Conservation (phyloP, 78 protist species). For the Guillardia theta region DNA sequence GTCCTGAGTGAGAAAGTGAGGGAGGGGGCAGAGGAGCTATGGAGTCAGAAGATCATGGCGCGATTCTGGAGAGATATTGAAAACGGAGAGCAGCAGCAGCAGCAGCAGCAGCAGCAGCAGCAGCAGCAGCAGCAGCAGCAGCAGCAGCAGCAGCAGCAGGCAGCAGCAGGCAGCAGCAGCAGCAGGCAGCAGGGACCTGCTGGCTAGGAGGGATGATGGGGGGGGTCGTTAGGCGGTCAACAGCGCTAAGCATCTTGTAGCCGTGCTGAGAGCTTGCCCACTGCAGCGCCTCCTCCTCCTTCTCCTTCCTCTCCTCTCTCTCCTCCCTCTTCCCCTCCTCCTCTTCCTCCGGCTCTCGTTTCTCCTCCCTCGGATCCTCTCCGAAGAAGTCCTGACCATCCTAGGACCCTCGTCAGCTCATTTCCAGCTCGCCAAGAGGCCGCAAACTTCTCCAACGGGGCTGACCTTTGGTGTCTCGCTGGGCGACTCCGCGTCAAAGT, state of each 20-base stretch:
- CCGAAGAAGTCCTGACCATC: no score
- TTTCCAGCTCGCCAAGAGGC: no score
- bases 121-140: background rate
- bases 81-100: background rate
- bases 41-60: background rate
- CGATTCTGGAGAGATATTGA: background rate
- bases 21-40: background rate
- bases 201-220: background rate
- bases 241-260: background rate
- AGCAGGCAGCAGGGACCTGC: background rate
- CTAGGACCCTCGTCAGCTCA: no score
- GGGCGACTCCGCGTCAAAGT: no score
- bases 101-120: background rate
- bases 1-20: no score
- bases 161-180: background rate
- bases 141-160: background rate
- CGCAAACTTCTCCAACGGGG: no score
- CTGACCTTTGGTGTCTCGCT: no score
- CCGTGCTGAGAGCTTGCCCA: background rate
- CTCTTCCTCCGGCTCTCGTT: background rate
- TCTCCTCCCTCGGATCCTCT: background rate
- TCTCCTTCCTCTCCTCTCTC: constrained; percentile 18
- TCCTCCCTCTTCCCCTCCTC: constrained; percentile 2
- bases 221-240: background rate
- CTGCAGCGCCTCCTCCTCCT: background rate